phyloP scores from a whole-genome alignment of 192 early-diverging fungal species.

The Phycomyces blakesleeanus region DNA sequence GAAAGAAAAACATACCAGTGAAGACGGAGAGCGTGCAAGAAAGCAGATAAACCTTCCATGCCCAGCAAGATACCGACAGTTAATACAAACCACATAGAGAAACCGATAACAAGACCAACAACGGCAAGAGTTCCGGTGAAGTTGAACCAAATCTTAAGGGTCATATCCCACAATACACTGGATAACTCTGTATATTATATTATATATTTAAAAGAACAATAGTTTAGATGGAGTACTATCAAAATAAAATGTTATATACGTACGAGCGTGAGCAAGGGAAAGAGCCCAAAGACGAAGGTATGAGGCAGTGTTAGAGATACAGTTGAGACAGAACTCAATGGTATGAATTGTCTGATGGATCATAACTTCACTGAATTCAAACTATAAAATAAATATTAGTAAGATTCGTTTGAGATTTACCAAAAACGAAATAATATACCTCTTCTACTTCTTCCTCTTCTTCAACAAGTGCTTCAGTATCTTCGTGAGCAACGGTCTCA shows the following conservation, averaged over 20 bases:
- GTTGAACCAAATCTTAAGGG: constrained; percentile 54
- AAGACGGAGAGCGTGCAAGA: constrained; percentile 87
- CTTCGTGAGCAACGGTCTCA: constrained; percentile 45
- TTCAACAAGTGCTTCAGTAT: constrained; percentile 49
- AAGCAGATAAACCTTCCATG: constrained; percentile 88
- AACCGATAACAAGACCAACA: constrained; percentile 73
- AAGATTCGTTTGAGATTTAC: not conserved
- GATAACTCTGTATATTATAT: constrained; percentile 81
- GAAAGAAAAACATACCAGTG: constrained; percentile 72
- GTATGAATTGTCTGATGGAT: constrained; percentile 98
- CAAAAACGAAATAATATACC: constrained; percentile 5
- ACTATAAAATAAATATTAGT: constrained; percentile 44
- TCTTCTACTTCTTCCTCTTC: constrained; percentile 53
- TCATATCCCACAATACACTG: constrained; percentile 95
- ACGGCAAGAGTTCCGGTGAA: constrained; percentile 52
- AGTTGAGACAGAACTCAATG: constrained; percentile 94
- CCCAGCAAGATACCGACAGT: constrained; percentile 76
- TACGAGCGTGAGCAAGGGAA: constrained; percentile 90
- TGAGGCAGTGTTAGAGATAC: constrained; percentile 97
- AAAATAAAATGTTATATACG: not conserved
- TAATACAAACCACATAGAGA: constrained; percentile 83
- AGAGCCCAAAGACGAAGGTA: constrained; percentile 99
- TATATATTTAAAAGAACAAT: no score
- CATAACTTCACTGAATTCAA: constrained; percentile 95
- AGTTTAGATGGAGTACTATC: not conserved